A percentile compares a stretch with the other conserved stretches of the same genome.
phyloP scores from a whole-genome alignment of 495 filamentous ascomycete genomes.

The Penicillium coprophilum region DNA sequence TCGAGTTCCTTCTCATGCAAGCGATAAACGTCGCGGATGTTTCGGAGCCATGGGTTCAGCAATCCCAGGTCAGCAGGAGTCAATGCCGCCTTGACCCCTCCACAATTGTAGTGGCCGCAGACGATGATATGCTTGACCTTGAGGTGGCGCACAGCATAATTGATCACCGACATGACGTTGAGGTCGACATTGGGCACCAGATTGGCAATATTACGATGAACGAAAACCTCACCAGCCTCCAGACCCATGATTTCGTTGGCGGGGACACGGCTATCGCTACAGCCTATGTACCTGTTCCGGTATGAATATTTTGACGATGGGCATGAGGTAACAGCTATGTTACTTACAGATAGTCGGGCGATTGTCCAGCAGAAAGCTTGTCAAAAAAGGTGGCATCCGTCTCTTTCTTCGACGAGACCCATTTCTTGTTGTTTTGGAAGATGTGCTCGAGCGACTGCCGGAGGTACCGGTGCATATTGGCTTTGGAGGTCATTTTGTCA shows the following conservation, averaged over 20 bases:
- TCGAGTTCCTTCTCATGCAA: slow-evolving; percentile 41
- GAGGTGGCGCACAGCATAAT: slow-evolving; percentile 71
- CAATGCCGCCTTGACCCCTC: slow-evolving; percentile 69
- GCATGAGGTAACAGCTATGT: not conserved
- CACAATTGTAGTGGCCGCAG: slow-evolving; percentile 79
- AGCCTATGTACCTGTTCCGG: slow-evolving; percentile 64
- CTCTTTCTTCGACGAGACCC: slow-evolving; percentile 59
- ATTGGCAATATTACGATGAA: slow-evolving; percentile 92
- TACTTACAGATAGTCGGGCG: slow-evolving; percentile 70
- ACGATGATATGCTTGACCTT: slow-evolving; percentile 79
- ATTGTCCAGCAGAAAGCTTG: slow-evolving; percentile 63
- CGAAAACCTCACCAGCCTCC: slow-evolving; percentile 83
- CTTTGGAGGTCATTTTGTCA: not conserved
- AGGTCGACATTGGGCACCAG: slow-evolving; percentile 73
- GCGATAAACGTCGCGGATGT: slow-evolving; percentile 62
- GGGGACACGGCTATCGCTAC: slow-evolving; percentile 78
- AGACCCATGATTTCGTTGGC: slow-evolving; percentile 80
- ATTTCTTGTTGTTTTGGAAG: slow-evolving; percentile 59
- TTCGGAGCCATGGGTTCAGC: slow-evolving; percentile 76
- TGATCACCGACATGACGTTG: slow-evolving; percentile 68
- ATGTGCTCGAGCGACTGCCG: slow-evolving; percentile 25
- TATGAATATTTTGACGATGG: not conserved
- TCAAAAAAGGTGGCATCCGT: slow-evolving; percentile 68
- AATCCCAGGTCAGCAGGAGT: slow-evolving; percentile 63
- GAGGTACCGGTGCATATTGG: not conserved